Evolutionary conservation across 1,139 yeast genomes (phyloP).

Genomic region (Yamadazyma mexicana): DNA sequence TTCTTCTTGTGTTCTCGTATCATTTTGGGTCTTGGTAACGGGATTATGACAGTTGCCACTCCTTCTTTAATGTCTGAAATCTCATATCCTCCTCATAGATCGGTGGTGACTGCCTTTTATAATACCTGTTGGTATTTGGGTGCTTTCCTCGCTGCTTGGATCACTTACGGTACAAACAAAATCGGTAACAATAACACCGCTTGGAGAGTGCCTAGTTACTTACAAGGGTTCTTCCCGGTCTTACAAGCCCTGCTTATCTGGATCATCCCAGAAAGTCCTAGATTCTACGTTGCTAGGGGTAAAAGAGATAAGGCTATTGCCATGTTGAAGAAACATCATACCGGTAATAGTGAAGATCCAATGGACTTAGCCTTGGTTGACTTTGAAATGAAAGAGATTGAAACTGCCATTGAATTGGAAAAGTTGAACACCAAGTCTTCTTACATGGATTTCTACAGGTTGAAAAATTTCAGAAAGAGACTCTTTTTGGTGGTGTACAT

Average conservation of each 20-base stretch:
- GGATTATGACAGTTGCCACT: conserved; percentile 42
- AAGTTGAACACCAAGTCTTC: conserved; percentile 23
- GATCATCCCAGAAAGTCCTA: conserved; percentile 49
- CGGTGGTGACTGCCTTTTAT: conserved; percentile 43
- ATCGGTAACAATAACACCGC: conserved; percentile 20
- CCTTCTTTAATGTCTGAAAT: conserved; percentile 42
- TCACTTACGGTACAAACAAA: conserved; percentile 17
- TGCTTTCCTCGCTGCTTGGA: conserved; percentile 56
- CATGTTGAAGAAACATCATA: conserved; percentile 44
- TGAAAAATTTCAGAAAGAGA: conserved; percentile 44
- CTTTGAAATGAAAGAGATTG: conserved; percentile 48
- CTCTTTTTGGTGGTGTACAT: conserved; percentile 34
- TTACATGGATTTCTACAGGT: conserved; percentile 37
- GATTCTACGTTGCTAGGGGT: conserved; percentile 41
- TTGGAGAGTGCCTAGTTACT: conserved; percentile 49
- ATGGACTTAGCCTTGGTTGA: conserved; percentile 36
- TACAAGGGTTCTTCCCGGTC: conserved; percentile 42
- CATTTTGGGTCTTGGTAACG: conserved; percentile 20
- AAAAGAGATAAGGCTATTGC: conserved; percentile 36
- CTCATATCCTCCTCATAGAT: conserved; percentile 51
- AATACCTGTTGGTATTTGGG: conserved; percentile 55
- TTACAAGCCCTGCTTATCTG: conserved; percentile 26
- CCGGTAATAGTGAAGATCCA: conserved; percentile 32
- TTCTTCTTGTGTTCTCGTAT: conserved; percentile 10
- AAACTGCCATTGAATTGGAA: conserved; percentile 37